Conservation (phyloP, 164 flowering plant genomes). For the Aristolochia contorta region DNA sequence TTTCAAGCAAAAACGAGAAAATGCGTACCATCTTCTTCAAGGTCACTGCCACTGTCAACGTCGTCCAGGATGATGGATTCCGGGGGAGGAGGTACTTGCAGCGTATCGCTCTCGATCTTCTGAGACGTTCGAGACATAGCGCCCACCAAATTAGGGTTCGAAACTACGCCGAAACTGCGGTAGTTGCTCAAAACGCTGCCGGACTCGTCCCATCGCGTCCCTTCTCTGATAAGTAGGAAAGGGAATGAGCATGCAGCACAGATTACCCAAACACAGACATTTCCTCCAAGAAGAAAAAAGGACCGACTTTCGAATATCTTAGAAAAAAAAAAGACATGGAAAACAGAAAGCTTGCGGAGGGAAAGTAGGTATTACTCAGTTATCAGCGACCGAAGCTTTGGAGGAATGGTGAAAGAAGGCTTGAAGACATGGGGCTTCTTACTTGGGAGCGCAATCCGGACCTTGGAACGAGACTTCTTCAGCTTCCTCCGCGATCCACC, state of each 20-base stretch:
- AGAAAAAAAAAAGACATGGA: not conserved
- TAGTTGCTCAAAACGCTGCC: constrained; percentile 64
- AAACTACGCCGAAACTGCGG: constrained; percentile 75
- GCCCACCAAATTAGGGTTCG: constrained; percentile 78
- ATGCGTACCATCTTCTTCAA: constrained; percentile 82
- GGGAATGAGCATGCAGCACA: not conserved
- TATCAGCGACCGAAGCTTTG: constrained; percentile 59
- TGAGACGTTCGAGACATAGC: constrained; percentile 56
- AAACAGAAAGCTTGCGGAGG: not conserved
- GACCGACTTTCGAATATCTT: not conserved
- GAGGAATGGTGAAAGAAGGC: constrained; percentile 76
- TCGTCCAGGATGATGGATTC: constrained; percentile 21
- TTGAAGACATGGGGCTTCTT: constrained; percentile 73
- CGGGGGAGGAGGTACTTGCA: constrained; percentile 43
- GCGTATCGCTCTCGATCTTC: constrained; percentile 39
- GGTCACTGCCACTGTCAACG: constrained; percentile 76
- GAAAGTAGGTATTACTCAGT: not conserved
- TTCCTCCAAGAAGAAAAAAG: not conserved
- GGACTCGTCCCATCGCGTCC: constrained; percentile 55
- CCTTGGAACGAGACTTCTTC: constrained; percentile 64
- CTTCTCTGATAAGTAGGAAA: not conserved
- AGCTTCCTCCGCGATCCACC: constrained; percentile 71
- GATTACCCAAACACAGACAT: too few relatives aligned
- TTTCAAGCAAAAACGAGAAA: not conserved
- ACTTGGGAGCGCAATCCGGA: constrained; percentile 62